Percentiles rank a stretch among this genome's conserved stretches.
phyloP scores from a whole-genome alignment of 768 basidiomycete genomes.

The Nidularia pulvinata region DNA sequence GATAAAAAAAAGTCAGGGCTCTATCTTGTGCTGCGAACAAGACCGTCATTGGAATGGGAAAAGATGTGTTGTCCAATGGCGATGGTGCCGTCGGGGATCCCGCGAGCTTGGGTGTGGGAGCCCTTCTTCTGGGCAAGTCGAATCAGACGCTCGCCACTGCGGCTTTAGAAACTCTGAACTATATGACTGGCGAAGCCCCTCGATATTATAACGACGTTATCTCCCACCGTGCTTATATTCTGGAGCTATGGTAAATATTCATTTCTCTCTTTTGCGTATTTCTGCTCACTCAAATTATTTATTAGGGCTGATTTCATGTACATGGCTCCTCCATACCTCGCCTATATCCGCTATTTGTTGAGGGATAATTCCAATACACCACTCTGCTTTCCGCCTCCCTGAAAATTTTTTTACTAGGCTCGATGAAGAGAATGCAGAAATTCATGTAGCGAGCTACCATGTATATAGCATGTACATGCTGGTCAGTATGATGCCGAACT shows the following conservation, averaged over 20 bases:
- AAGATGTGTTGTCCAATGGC: constrained; percentile 30
- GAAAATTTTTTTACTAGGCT: too few relatives aligned
- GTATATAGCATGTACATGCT: too few relatives aligned
- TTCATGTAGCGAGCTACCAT: too few relatives aligned
- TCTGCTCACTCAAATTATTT: not conserved
- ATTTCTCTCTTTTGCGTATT: not conserved
- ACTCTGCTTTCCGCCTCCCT: too few relatives aligned
- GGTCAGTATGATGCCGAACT: too few relatives aligned
- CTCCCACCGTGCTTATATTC: constrained; percentile 32
- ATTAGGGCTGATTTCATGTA: constrained; percentile 19
- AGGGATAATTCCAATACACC: too few relatives aligned
- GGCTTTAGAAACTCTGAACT: constrained; percentile 27
- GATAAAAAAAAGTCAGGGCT: constrained; percentile 15
- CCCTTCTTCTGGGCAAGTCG: constrained; percentile 39
- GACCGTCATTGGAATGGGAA: constrained; percentile 28
- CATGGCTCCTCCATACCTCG: constrained; percentile 51
- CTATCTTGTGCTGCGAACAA: constrained; percentile 35
- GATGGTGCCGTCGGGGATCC: constrained; percentile 45
- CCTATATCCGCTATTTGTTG: constrained; percentile 16
- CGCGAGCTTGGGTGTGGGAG: constrained; percentile 44
- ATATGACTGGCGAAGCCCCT: constrained; percentile 28
- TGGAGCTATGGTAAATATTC: constrained; percentile 40
- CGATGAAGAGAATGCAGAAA: too few relatives aligned
- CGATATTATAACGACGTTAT: constrained; percentile 42
- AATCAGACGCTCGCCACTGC: constrained; percentile 22